Evolutionary conservation across 139 green algal genomes (phyloP).

Genomic region (Pleodorina starrii): DNA sequence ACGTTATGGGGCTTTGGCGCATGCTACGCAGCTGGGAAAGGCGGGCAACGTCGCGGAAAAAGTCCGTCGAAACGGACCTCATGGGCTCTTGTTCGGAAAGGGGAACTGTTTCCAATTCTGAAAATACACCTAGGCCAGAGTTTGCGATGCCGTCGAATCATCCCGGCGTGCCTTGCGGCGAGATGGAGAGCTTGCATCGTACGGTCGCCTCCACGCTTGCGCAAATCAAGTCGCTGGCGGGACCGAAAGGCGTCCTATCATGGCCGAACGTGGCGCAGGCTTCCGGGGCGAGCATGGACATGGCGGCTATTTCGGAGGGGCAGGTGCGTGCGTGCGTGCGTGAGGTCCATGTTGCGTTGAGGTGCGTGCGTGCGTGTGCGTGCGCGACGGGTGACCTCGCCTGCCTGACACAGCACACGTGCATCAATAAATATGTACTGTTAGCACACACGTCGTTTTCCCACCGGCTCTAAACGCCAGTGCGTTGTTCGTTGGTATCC

Average conservation of each 20-base stretch:
- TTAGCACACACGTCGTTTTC: not conserved
- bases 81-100: not conserved
- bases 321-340: too few species aligned
- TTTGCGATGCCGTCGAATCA: too few species aligned
- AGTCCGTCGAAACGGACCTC: too few species aligned
- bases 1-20: not conserved
- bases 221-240: not conserved
- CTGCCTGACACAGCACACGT: too few species aligned
- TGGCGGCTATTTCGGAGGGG: not conserved
- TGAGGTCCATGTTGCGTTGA: too few species aligned
- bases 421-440: too few species aligned
- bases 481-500: too few species aligned
- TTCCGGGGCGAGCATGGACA: slow-evolving; percentile 10
- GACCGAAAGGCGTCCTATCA: not conserved
- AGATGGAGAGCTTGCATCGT: not conserved
- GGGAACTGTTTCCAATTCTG: too few species aligned
- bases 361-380: not conserved
- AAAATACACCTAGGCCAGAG: too few species aligned
- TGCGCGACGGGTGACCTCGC: not conserved
- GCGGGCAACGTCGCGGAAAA: too few species aligned
- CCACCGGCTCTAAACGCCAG: too few species aligned
- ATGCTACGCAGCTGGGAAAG: not conserved
- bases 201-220: not conserved
- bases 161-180: not conserved
- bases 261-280: slow-evolving; percentile 19